Evolutionary conservation across 208 protist species (phyloP).

Genomic region (Naegleria fowleri): DNA sequence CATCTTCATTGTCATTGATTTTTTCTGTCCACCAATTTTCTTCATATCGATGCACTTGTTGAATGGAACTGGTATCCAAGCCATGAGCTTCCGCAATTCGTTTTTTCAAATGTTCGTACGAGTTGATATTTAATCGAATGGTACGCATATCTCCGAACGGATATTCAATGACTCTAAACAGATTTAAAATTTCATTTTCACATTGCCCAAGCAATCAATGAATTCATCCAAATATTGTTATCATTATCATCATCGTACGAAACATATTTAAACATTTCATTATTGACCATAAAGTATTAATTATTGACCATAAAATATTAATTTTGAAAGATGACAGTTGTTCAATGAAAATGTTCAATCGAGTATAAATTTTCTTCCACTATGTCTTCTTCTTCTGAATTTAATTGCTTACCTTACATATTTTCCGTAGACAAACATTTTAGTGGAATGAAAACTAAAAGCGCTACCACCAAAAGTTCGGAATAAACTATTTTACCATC

Average conservation of each 20-base stretch:
- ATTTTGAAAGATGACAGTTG: background rate
- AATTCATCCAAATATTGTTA: no score
- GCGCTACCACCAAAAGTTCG: background rate
- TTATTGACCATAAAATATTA: background rate
- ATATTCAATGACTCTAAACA: background rate
- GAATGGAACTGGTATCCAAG: background rate
- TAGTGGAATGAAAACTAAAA: background rate
- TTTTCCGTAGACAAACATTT: background rate
- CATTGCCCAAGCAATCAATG: no score
- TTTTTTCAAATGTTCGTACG: background rate
- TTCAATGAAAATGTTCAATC: background rate
- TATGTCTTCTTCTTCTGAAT: no score
- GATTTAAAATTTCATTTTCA: no score
- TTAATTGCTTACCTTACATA: background rate
- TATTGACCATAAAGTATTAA: no score
- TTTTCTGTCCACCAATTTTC: constrained; percentile 4
- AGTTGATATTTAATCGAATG: background rate
- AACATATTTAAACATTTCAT: no score
- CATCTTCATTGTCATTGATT: background rate
- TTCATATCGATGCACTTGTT: background rate
- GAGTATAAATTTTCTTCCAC: background rate
- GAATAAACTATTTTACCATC: background rate
- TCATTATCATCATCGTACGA: no score
- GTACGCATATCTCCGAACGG: constrained; percentile 6
- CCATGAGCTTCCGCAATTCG: background rate